phyloP scores from a whole-genome alignment of 768 basidiomycete genomes.

The Mycena kentingensis region DNA sequence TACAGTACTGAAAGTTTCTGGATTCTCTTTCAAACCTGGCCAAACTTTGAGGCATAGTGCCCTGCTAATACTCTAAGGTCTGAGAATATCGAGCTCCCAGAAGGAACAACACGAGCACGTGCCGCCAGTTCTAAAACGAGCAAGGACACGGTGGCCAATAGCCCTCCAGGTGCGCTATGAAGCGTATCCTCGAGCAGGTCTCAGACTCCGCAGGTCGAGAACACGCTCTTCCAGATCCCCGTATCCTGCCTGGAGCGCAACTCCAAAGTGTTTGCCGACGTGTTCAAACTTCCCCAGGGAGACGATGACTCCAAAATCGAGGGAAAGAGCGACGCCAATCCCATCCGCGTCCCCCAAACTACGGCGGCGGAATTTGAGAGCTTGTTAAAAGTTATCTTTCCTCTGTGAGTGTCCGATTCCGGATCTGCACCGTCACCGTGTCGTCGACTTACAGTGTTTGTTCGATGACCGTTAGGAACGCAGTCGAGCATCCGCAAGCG shows the following conservation, averaged over 20 bases:
- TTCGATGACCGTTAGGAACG: no score
- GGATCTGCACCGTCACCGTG: neutral
- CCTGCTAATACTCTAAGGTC: no score
- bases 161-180: no score
- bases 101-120: no score
- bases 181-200: no score
- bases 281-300: neutral
- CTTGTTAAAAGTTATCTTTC: conserved; percentile 1
- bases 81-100: no score
- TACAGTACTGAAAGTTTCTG: no score
- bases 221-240: conserved; percentile 1
- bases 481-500: neutral
- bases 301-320: neutral
- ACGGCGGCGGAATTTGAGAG: neutral
- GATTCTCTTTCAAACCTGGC: no score
- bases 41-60: no score
- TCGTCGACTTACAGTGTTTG: no score
- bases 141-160: no score
- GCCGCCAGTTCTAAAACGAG: no score
- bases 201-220: conserved; percentile 11
- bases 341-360: neutral
- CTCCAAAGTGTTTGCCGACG: neutral
- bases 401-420: neutral
- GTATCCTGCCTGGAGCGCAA: neutral
- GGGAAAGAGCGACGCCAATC: neutral